Base-by-base conservation (phyloP, 768 basidiomycete genomes). In the Phlebiopsis gigantea region DNA sequence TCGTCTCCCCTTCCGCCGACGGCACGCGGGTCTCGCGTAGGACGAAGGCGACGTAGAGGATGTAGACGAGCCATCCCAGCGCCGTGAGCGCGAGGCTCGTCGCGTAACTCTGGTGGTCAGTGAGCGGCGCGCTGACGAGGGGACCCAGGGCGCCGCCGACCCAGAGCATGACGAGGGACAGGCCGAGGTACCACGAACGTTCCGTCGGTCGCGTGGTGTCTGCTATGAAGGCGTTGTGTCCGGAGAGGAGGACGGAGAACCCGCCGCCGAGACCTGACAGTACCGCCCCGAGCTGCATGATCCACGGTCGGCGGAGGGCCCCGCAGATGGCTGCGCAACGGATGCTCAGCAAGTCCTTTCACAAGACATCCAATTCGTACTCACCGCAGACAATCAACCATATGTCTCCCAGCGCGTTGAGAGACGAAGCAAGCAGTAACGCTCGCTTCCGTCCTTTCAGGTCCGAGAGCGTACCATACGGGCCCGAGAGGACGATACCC, bases 171-270 rank as follows among this genome's bases (percentile, higher is more conserved):
- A 50, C 46, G 4, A 57, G 56, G 6, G 39, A 26, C 12, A 49
- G 28, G 19, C 56, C 48, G 6, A 57, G 19, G 48, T 51, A 50
- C 26, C 10, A 49, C 22, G 56, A 57, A 5, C 56, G 46, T 9
- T 29, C 41, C 24, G n/a, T 10, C 25, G 56, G 31, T 8, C 21
- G 9, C 17, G 56, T 19, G 25, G 56, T 57, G 31, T 49, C 46
- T 25, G 56, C 46, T 22, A 57, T 31, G 56, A 42, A 51, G 8
- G 56, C 48, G 28, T 30, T 47, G 15, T 57, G 56, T 22, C 28
- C 56, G 1, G 56, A 28, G 4, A 46, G 7, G 12, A 50, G 24
- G 22, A 57, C 56, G 10, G 48, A 9, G 25, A 49, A 50, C 5
- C 47, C 48, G 7, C 56, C 56, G 14, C 47, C 56, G 21, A 57